Conservation (phyloP, 75 land plant species). For the Pinus tabuliformis region DNA sequence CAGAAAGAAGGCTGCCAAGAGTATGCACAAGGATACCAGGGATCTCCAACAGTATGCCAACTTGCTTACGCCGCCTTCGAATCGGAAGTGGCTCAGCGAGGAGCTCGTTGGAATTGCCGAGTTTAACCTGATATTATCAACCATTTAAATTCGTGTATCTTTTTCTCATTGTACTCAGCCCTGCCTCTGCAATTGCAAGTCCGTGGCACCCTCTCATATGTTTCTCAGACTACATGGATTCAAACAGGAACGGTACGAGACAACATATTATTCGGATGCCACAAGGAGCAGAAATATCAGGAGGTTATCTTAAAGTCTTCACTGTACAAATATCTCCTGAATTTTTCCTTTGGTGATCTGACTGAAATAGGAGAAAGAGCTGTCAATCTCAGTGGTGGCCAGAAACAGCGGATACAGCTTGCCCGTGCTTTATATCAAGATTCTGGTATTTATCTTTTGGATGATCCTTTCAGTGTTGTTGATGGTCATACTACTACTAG, state of each 20-base stretch:
- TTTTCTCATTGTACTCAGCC: not conserved
- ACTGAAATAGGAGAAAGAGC: slow-evolving; percentile 39
- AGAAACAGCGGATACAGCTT: slow-evolving; percentile 38
- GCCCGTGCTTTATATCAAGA: slow-evolving; percentile 43
- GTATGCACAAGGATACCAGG: no score
- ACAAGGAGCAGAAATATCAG: slow-evolving; percentile 13
- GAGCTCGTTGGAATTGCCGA: no score
- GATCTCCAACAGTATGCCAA: no score
- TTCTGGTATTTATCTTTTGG: slow-evolving; percentile 34
- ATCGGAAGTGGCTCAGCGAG: no score
- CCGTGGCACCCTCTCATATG: slow-evolving; percentile 21
- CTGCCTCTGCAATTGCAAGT: slow-evolving; percentile 28
- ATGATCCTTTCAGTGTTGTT: slow-evolving; percentile 45
- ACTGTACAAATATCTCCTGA: slow-evolving; percentile 24
- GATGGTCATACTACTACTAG: slow-evolving; percentile 35
- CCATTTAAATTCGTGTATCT: not conserved
- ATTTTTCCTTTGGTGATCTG: slow-evolving; percentile 28
- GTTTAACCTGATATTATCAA: not conserved
- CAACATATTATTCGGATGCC: slow-evolving; percentile 26
- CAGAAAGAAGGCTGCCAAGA: no score
- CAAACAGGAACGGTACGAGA: slow-evolving; percentile 28
- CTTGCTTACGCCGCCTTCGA: no score
- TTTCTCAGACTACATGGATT: slow-evolving; percentile 37
- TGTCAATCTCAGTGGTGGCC: slow-evolving; percentile 41
- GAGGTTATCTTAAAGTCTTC: slow-evolving; percentile 16